A percentile compares a stretch with the other conserved stretches of the same genome.
Conservation (phyloP, 768 basidiomycete species). For the Lactarius hengduanensis region DNA sequence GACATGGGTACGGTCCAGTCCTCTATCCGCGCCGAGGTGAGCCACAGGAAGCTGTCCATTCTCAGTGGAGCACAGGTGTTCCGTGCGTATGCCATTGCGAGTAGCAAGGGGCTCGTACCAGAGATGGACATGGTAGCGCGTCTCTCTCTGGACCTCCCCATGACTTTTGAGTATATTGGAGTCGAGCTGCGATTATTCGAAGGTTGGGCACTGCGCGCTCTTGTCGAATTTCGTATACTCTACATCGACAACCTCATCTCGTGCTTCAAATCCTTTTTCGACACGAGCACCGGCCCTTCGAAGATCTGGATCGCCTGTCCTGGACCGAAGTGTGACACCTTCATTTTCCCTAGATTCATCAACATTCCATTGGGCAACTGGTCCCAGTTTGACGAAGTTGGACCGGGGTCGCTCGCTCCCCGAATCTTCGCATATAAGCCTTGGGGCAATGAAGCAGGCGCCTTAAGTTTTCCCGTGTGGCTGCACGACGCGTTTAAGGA, state of each 20-base stretch:
- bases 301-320: not conserved
- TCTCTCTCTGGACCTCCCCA: conserved; percentile 1
- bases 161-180: conserved; percentile 1
- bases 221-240: not conserved
- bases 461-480: not conserved
- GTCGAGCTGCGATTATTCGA: not conserved
- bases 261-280: not conserved
- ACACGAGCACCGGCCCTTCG: not conserved
- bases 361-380: no score
- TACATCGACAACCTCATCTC: not conserved
- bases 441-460: no score
- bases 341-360: no score
- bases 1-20: not conserved
- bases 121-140: not conserved
- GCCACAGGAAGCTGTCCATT: not conserved
- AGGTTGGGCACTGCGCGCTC: conserved; percentile 1
- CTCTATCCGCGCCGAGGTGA: conserved; percentile 8
- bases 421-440: not conserved
- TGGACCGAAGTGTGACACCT: no score
- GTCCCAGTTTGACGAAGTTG: no score
- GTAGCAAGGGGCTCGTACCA: not conserved
- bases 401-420: not conserved
- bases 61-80: not conserved
- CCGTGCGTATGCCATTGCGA: conserved; percentile 6
- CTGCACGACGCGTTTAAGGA: not conserved